Evolutionary conservation across 2,329 filamentous ascomycete species (phyloP), one percentile per base, ranked within the genome.

Genomic region (Clarireedia monteithiana): DNA sequence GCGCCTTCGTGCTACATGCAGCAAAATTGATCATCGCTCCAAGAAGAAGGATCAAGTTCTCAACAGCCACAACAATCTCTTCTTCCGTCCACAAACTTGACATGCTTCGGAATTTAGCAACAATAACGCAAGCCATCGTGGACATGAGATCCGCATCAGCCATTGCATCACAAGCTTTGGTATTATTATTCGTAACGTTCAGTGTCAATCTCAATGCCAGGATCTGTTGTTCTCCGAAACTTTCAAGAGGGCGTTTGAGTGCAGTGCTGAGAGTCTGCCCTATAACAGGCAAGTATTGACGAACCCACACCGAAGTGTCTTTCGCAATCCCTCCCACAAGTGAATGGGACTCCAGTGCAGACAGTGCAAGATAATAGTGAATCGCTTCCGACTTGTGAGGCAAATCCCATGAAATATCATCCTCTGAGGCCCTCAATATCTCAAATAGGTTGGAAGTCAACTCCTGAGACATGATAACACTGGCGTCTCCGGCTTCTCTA

Each of bases 11-110:
- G 65, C 84, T 90, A 67, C 89, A 85, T 68, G 96, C 91, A 7
- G 89, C 82, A 54, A 96, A 80, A 66, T 96, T 96, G 70, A 95
- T 95, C 71, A 92, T 81, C 23, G 89, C 82, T 0, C 90, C 91
- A 40, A 96, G 75, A 52, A 88, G 80, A 44, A 96, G 77, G 49
- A 96, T 81, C 14, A 96, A 77, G 49, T 82, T 79, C 62, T 95
- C 86, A 53, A 91, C 73, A 1, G 77, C 71, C 23, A 75, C 74
- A 10, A 75, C 69, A 53, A 81, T 75, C n/a, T 74, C 71, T 27
- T 76, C 75, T 47, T 74, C 75, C 5, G 72, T 71, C 56, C 82
- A 71, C 6, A 76, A 76, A 2, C 72, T 68, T 39, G 78, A 71
- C 6, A 82, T 73, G 17, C 71, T 67, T 5, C 69, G 66, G 58